Evolutionary conservation across 2,329 filamentous ascomycete genomes (phyloP).

Genomic region (Botrytis hyacinthi): DNA sequence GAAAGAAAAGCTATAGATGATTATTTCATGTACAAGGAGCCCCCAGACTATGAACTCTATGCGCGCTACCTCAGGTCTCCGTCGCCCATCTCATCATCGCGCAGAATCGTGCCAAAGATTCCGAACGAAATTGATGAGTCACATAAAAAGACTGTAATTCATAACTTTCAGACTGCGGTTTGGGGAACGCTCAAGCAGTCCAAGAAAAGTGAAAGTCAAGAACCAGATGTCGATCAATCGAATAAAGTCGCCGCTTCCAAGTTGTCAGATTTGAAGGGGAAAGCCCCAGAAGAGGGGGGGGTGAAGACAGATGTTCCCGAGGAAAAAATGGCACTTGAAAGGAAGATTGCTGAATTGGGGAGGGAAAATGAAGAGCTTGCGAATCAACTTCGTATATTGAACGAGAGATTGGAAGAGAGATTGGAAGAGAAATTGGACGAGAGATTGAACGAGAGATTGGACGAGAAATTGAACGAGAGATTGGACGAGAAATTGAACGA

Average conservation of each 20-base stretch:
- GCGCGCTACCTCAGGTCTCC: too few relatives aligned
- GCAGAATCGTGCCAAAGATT: background rate
- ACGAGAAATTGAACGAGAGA: background rate
- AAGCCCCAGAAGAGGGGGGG: background rate
- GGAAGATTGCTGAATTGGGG: background rate
- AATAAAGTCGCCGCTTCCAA: background rate
- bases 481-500: too few relatives aligned
- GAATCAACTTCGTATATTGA: background rate
- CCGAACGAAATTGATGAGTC: background rate
- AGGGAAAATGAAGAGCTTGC: background rate
- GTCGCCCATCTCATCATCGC: too few relatives aligned
- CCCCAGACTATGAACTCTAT: too few relatives aligned
- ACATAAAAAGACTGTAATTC: background rate
- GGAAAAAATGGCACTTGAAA: background rate
- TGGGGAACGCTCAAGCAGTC: background rate
- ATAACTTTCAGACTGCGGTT: background rate
- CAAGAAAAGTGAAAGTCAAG: background rate
- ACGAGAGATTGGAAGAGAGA: background rate
- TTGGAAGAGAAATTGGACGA: too few relatives aligned
- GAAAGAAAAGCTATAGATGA: background rate
- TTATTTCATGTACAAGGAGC: background rate
- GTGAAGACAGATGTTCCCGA: background rate
- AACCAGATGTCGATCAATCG: background rate
- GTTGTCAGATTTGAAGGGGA: background rate
- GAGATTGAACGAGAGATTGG: background rate